Base-by-base conservation (phyloP, 306 rosid species). In the Rosa multiflora region DNA sequence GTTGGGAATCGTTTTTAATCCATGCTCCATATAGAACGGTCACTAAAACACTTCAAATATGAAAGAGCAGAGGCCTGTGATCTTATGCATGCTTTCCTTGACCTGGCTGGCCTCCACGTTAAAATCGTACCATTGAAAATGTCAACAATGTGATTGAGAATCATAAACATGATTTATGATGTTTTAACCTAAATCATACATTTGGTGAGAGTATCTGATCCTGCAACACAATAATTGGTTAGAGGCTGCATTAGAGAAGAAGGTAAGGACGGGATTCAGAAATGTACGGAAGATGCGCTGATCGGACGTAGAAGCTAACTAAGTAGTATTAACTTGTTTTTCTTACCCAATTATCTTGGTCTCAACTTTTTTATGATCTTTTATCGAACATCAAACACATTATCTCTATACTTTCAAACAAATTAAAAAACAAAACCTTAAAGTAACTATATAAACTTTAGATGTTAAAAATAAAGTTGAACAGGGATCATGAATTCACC, bases 1-100 rank as follows among this genome's bases (percentile, higher is more conserved):
- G n/a, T n/a, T n/a, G n/a, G n/a, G n/a, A n/a, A n/a, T n/a, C n/a
- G n/a, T n/a, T n/a, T n/a, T n/a, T n/a, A n/a, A n/a, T n/a, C n/a
- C n/a, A n/a, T n/a, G n/a, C n/a, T 9, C n/a, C 70, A 26, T 18
- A 63, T 72, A 35, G 49, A 73, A 73, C 42, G 64, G 77, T 56
- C 67, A 58, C 35, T 21, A 39, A 67, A 20, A 55, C 53, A 14
- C 69, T 43, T 43, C 29, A 43, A 58, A 43, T 44, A 44, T 17
- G 70, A 75, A 29, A 44, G 32, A 21, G 32, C 44, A 8, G 43
- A 75, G 2, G 32, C 29, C 32, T 61, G 58, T 9, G 47, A 61
- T 23, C 2, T 4, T 0, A n/a, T n/a, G n/a, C n/a, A 17, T 44
- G 44, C 44, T 15, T 43, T 75, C 55, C 26, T 43, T 58, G 70